These are phyloP conservation scores for Durio zibethinus DNA, from an alignment of 345 rosid species.

Conservation along the genomic window DNA sequence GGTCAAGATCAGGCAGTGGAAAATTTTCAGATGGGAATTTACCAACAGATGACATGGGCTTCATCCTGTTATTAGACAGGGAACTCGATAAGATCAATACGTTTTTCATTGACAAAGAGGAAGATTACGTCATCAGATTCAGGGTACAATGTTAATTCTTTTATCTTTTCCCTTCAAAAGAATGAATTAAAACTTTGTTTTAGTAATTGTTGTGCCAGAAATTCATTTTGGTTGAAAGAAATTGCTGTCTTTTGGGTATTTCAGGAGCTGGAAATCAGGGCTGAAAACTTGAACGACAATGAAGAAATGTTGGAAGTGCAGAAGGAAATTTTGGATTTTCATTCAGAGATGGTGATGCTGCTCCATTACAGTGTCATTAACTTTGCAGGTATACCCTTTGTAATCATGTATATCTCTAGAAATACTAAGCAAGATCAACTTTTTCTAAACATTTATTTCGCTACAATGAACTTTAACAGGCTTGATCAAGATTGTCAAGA, in stretches of 20 bases:
- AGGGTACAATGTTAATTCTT: constrained; percentile 19
- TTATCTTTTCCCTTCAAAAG: background rate
- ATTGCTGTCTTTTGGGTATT: background rate
- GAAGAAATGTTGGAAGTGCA: constrained; percentile 24
- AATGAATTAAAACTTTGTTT: background rate
- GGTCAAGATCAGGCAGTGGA: constrained; percentile 19
- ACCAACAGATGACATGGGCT: constrained; percentile 18
- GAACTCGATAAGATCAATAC: constrained; percentile 36
- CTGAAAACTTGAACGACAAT: constrained; percentile 19
- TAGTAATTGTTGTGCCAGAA: background rate
- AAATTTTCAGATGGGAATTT: background rate
- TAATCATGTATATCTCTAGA: background rate
- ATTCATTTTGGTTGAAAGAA: background rate
- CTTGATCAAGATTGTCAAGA: constrained; percentile 44
- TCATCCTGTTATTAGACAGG: constrained; percentile 24
- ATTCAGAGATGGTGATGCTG: constrained; percentile 42
- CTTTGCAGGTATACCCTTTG: constrained; percentile 32
- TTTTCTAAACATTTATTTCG: background rate
- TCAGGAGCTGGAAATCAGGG: constrained; percentile 39
- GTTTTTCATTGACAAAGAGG: constrained; percentile 44
- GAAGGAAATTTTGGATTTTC: constrained; percentile 33
- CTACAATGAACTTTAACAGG: constrained; percentile 20
- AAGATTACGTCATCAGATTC: constrained; percentile 38
- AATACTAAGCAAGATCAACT: background rate
- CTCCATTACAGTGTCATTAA: constrained; percentile 40